Evolutionary conservation across 306 rosid genomes (phyloP), one percentile per base, ranked within the genome.

Genomic region (Sechiopsis laciniata): DNA sequence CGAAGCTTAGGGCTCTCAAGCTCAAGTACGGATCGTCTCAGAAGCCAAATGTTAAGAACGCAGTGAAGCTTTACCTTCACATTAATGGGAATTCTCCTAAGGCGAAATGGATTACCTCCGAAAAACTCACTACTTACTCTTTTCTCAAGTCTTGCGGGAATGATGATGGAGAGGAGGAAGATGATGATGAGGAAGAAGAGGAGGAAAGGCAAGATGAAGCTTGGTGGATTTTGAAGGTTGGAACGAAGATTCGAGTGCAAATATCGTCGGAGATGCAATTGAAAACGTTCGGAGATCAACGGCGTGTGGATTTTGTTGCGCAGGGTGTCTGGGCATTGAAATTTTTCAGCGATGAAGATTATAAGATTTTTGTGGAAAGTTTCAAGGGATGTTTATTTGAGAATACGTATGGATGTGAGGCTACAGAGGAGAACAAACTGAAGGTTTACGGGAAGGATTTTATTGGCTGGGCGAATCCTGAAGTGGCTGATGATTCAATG

Each of bases 241-340:
- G 90, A 50, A 74, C 86, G 7, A 93, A 88, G 70, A 78, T 91
- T 67, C 76, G 95, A 57, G 83, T 79, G 54, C 89, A 72, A 70
- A 89, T 95, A 14, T 72, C 80, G 10, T 35, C 67, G 0, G 96
- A 89, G 46, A 75, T 89, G 81, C 95, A 91, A 64, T 22, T 95
- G 82, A 89, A 90, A 75, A 84, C 86, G 5, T 86, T 84, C 15
- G 84, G 78, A 2, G 88, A 83, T 63, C 95, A 91, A 74, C 87
- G 84, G 21, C 91, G 99, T 6, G 97, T 87, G 67, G 99, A 95
- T 61, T 91, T 95, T 35, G 88, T 95, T 17, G 87, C 92, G 24
- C 65, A 79, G n/a, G 97, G 90, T 13, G 99, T 95, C 8, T 91
- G 99, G 99, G 99, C 99, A 0, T 48, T 95, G 88, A 95, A 89